Evolutionary conservation across 768 basidiomycete species (phyloP).

Genomic region (Tylopilus felleus): DNA sequence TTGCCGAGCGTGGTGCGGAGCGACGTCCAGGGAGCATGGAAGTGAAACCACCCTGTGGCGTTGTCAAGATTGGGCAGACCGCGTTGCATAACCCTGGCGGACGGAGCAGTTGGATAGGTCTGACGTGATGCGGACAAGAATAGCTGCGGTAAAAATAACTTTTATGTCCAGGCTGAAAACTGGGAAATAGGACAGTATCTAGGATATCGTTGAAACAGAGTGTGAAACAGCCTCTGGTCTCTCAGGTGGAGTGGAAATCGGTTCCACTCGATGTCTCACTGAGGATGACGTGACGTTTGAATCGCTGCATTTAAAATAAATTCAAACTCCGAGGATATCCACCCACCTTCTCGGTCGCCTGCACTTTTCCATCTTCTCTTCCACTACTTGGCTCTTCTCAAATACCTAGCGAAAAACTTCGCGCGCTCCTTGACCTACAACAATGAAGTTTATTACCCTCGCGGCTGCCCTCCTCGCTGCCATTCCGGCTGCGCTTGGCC

Average conservation of each 20-base stretch:
- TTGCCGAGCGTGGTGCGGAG: conserved; percentile 10
- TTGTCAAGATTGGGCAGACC: conserved; percentile 93
- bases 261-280: no score
- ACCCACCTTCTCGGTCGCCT: background rate
- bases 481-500: conserved; percentile 36
- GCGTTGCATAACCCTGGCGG: conserved; percentile 89
- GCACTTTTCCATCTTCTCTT: background rate
- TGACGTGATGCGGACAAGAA: conserved; percentile 28
- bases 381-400: background rate
- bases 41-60: conserved; percentile 32
- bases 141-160: background rate
- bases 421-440: conserved; percentile 19
- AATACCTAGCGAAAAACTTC: conserved; percentile 10
- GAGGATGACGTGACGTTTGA: background rate
- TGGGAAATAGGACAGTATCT: background rate
- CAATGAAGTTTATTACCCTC: conserved; percentile 38
- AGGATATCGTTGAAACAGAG: background rate
- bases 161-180: background rate
- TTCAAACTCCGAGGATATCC: conserved; percentile 30
- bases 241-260: no score
- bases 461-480: conserved; percentile 29
- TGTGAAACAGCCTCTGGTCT: no score
- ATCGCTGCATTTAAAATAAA: conserved; percentile 11
- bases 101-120: conserved; percentile 89
- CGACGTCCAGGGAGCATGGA: conserved; percentile 1